Percentiles rank a stretch among this genome's conserved stretches.
phyloP scores from a whole-genome alignment of 345 rosid genomes.

The Rhodomyrtus tomentosa region DNA sequence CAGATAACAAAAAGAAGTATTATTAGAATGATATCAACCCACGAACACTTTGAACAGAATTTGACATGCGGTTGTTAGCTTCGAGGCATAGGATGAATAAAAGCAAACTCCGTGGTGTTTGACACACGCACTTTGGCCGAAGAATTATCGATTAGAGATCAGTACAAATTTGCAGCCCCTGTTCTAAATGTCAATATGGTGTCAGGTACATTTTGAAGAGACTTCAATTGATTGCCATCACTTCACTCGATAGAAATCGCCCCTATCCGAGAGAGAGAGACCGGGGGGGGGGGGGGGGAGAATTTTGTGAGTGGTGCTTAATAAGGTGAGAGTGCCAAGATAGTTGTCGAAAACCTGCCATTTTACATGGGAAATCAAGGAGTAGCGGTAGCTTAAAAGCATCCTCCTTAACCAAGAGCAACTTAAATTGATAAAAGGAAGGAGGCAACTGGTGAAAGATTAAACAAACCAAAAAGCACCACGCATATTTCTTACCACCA shows the following conservation, averaged over 20 bases:
- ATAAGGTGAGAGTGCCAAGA: neutral
- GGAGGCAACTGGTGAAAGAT: neutral
- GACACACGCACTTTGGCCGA: neutral
- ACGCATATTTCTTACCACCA: constrained; percentile 52
- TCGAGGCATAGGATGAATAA: neutral
- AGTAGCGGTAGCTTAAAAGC: neutral
- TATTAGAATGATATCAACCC: neutral
- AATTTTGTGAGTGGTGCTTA: neutral
- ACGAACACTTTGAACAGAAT: neutral
- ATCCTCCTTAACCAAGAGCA: neutral
- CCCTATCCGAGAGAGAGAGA: neutral
- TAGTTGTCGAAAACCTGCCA: neutral
- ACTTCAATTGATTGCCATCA: neutral
- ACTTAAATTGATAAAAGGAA: neutral
- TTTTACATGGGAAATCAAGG: neutral
- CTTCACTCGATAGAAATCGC: neutral
- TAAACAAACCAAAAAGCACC: neutral
- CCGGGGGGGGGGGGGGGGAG: neutral
- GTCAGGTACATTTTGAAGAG: neutral
- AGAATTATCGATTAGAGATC: neutral
- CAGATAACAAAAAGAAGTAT: neutral
- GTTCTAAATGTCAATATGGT: neutral
- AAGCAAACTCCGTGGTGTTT: neutral
- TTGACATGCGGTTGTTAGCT: neutral
- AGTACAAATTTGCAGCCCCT: neutral